Conservation (phyloP, 2,329 filamentous ascomycete species). For the Ophiostoma tasmaniense region DNA sequence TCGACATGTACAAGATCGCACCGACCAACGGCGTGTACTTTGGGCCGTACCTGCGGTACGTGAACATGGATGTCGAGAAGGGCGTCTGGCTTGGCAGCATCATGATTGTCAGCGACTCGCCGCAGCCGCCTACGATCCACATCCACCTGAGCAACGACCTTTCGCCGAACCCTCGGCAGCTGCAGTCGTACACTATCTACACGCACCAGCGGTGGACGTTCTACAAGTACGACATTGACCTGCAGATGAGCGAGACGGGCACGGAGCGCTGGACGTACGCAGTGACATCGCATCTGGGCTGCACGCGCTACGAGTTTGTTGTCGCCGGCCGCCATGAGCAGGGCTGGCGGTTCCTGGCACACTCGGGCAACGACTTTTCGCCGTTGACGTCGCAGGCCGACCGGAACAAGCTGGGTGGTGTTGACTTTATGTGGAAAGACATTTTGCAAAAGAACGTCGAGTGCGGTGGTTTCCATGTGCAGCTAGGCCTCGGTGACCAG, state of each 20-base stretch:
- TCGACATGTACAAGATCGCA: conserved; percentile 87
- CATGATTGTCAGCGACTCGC: conserved; percentile 80
- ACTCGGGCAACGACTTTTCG: conserved; percentile 93
- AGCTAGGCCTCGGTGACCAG: conserved; percentile 85
- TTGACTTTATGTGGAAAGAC: conserved; percentile 98
- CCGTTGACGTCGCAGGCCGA: conserved; percentile 81
- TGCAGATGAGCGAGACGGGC: conserved; percentile 77
- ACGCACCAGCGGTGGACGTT: conserved; percentile 93
- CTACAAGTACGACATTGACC: conserved; percentile 85
- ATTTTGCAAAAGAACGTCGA: conserved; percentile 96
- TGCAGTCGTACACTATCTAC: conserved; percentile 73
- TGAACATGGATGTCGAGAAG: conserved; percentile 92
- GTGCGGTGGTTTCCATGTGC: conserved; percentile 89
- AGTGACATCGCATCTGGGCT: conserved; percentile 91
- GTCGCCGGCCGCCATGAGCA: conserved; percentile 85
- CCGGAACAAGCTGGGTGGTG: conserved; percentile 72
- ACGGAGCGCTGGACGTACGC: conserved; percentile 94
- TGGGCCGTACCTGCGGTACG: conserved; percentile 88
- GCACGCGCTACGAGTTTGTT: conserved; percentile 95
- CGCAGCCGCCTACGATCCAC: conserved; percentile 91
- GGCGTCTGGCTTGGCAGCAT: conserved; percentile 91
- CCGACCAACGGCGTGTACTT: conserved; percentile 98
- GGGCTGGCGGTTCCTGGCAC: conserved; percentile 91
- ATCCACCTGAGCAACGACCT: conserved; percentile 84
- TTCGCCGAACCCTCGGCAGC: conserved; percentile 83